Conservation (phyloP, 192 early-diverging fungal genomes). For the Rhizophagus sp. region DNA sequence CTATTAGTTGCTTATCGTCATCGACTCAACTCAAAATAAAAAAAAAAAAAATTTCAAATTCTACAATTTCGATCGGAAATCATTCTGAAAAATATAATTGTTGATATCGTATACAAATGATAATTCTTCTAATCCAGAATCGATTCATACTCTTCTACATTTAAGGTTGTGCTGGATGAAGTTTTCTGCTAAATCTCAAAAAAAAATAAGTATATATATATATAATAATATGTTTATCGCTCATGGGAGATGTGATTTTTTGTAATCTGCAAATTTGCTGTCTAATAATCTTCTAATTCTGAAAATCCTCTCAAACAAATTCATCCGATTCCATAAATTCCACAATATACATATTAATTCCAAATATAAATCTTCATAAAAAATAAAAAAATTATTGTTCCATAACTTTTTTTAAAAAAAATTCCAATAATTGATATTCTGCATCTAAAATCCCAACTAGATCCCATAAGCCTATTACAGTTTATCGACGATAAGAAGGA, state of each 20-base stretch:
- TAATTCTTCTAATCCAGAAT: conserved; percentile 11
- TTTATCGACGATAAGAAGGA: conserved; percentile 32
- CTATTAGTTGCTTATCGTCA: conserved; percentile 9
- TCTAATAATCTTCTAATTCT: conserved; percentile 1
- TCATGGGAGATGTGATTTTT: background rate
- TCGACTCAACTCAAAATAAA: conserved; percentile 10
- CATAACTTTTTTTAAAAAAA: background rate
- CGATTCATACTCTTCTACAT: background rate
- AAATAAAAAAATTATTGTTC: background rate
- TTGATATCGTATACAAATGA: background rate
- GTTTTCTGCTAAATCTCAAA: background rate
- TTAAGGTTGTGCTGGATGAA: background rate
- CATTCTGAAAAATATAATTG: background rate
- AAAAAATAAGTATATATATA: background rate
- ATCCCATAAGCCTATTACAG: background rate
- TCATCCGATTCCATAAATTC: background rate
- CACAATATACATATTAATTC: background rate
- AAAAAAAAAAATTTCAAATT: background rate
- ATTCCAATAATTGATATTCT: conserved; percentile 8
- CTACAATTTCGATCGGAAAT: background rate
- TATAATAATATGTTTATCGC: background rate
- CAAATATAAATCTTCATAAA: background rate
- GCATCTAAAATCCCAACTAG: background rate
- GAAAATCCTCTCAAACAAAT: background rate
- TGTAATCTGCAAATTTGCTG: background rate